A percentile compares a stretch with the other conserved stretches of the same genome.
phyloP scores from a whole-genome alignment of 306 rosid genomes.

The Ammopiptanthus mongolicus region DNA sequence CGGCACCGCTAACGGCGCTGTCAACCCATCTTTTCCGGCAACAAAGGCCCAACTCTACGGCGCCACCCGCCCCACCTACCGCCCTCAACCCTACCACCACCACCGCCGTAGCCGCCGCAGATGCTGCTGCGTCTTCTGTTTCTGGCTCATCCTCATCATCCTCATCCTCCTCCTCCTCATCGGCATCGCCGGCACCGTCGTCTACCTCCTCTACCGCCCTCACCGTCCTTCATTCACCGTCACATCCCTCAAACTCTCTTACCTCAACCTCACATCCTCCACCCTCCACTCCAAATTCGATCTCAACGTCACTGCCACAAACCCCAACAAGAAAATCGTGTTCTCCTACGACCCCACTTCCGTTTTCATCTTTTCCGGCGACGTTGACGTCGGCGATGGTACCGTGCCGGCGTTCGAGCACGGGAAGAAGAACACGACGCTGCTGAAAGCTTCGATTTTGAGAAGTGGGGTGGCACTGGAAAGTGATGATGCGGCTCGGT shows the following conservation, averaged over 20 bases:
- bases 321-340: slow-evolving; percentile 31
- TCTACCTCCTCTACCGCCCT: slow-evolving; percentile 70
- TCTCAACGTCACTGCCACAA: slow-evolving; percentile 27
- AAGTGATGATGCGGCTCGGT: slow-evolving; percentile 1
- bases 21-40: slow-evolving; percentile 52
- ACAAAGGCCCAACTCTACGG: slow-evolving; percentile 78
- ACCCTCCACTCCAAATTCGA: slow-evolving; percentile 32
- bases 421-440: slow-evolving; percentile 60
- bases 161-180: slow-evolving; percentile 50
- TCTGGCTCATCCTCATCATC: slow-evolving; percentile 54
- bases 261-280: slow-evolving; percentile 31
- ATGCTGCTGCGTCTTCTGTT: slow-evolving; percentile 63
- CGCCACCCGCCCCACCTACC: slow-evolving; percentile 69
- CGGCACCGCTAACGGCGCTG: background rate
- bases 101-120: slow-evolving; percentile 57
- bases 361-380: slow-evolving; percentile 14
- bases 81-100: slow-evolving; percentile 55
- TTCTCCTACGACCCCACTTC: slow-evolving; percentile 28
- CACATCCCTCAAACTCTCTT: slow-evolving; percentile 31
- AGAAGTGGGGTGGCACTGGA: slow-evolving; percentile 32
- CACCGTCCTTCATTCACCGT: slow-evolving; percentile 38
- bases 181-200: slow-evolving; percentile 44
- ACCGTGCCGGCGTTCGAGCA: slow-evolving; percentile 46
- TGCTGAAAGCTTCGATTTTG: slow-evolving; percentile 39
- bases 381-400: slow-evolving; percentile 26